Evolutionary conservation across 768 basidiomycete genomes (phyloP).

Genomic region (Daedaleopsis nitida): DNA sequence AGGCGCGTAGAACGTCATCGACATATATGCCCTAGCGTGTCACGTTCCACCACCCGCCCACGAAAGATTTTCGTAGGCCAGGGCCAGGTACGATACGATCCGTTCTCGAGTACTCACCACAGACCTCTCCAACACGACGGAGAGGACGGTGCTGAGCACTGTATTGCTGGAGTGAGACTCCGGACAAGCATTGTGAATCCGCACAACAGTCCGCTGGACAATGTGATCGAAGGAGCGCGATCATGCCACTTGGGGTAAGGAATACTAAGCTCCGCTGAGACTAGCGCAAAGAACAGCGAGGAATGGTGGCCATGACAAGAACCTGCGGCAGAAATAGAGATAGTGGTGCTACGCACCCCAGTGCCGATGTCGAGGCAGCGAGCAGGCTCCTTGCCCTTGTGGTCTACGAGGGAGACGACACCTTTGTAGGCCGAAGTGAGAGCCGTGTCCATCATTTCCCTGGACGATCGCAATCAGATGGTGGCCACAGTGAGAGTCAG

Average conservation of each 20-base stretch:
- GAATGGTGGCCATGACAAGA: too few species aligned
- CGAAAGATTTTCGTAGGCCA: background rate
- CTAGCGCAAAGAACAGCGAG: too few species aligned
- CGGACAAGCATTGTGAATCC: too few species aligned
- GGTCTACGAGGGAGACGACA: slow-evolving; percentile 61
- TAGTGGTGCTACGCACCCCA: slow-evolving; percentile 50
- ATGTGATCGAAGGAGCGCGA: too few species aligned
- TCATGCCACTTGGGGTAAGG: too few species aligned
- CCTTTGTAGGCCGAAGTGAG: slow-evolving; percentile 43
- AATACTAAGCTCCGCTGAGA: too few species aligned
- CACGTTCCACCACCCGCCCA: too few species aligned
- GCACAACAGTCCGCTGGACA: too few species aligned
- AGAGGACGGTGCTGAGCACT: background rate
- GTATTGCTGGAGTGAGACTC: too few species aligned
- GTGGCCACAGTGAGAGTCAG: too few species aligned
- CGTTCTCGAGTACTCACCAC: background rate
- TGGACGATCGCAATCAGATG: background rate
- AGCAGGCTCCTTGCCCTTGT: slow-evolving; percentile 51
- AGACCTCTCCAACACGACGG: background rate
- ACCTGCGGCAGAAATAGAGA: background rate
- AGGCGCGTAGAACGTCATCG: background rate
- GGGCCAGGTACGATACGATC: background rate
- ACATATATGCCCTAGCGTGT: background rate
- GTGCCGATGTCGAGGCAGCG: slow-evolving; percentile 71
- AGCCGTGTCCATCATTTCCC: slow-evolving; percentile 16